Evolutionary conservation across 2,329 filamentous ascomycete genomes (phyloP).

Genomic region (Dothidotthia symphoricarpi): DNA sequence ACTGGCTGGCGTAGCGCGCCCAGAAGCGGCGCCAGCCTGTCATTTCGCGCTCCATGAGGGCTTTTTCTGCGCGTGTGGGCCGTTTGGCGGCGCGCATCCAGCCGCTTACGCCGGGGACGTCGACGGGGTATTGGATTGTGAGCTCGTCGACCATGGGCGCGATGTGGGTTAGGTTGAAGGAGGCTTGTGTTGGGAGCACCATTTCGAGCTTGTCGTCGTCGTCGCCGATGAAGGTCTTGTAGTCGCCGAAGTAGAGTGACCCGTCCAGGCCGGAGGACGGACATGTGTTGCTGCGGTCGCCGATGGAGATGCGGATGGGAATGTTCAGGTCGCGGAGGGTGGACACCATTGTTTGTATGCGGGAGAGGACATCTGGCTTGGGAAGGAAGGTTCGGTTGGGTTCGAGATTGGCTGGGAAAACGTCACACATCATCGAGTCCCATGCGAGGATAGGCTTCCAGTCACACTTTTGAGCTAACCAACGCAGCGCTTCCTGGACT

Average conservation of each 20-base stretch:
- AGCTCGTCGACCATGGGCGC: constrained; percentile 39
- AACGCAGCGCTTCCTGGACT: constrained; percentile 35
- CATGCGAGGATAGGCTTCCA: constrained; percentile 38
- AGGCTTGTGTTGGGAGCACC: constrained; percentile 33
- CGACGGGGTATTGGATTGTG: constrained; percentile 35
- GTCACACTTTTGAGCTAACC: constrained; percentile 32
- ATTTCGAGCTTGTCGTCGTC: constrained; percentile 25
- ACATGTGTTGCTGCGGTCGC: constrained; percentile 28
- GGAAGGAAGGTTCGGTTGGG: constrained; percentile 28
- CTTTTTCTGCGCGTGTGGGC: constrained; percentile 23
- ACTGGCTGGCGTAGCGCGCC: constrained; percentile 35
- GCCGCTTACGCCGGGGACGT: constrained; percentile 33
- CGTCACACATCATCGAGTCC: constrained; percentile 41
- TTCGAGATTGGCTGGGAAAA: constrained; percentile 38
- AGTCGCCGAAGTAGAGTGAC: constrained; percentile 38
- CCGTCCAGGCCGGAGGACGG: constrained; percentile 33
- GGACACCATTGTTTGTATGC: constrained; percentile 33
- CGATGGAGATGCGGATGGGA: constrained; percentile 37
- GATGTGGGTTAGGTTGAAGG: constrained; percentile 33
- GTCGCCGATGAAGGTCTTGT: constrained; percentile 31
- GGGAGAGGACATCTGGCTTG: constrained; percentile 32
- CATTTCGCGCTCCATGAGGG: constrained; percentile 33
- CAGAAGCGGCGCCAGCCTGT: constrained; percentile 40
- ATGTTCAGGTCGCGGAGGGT: constrained; percentile 30
- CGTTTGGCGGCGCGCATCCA: constrained; percentile 24